Base-by-base conservation (phyloP, 2,329 filamentous ascomycete genomes). In the Dothidotthia symphoricarpi region DNA sequence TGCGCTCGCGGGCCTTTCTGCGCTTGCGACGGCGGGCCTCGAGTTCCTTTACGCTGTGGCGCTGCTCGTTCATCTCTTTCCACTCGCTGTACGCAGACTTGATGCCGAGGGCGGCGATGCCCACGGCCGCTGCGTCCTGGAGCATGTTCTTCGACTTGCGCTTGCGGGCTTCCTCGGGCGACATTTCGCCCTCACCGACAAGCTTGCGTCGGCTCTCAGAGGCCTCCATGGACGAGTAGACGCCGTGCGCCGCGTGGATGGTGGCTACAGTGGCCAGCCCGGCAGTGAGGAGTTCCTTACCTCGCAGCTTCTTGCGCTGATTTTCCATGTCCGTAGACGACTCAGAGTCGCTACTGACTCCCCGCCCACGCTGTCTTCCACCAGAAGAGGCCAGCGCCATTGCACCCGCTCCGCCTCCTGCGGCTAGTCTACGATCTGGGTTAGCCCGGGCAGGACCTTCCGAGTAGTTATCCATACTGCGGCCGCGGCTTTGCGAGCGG, bases 181-280 rank as follows among this genome's bases (percentile, higher is more conserved):
- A 71, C 66, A 85, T 83, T 53, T 82, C 75, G 31, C 81, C 82
- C 47, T 83, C 77, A 19, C 72, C 68, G n/a, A 85, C 73, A 36
- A 78, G 69, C 53, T 76, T 74, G 57, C 74, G 73, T 32, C 81
- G 73, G 50, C 80, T 75, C 47, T 84, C 76, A 39, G 80, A 76
- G 43, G 81, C 80, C 51, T 82, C 78, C 69, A 83, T 75, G 54
- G 76, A 78, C 47, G 75, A 72, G 64, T 83, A 81, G 37, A 85
- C 72, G 45, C 74, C 76, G 60, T 85, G 81, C 11, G 79, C 82
- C 16, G 82, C 82, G 66, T 85, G 81, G 46, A 85, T 83, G 17
- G 82, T 85, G 25, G 82, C 82, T 42, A 85, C 76, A 40, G 80
- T 81, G 36, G 82, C 82, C 41, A 85, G 69, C 47, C 82, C 81